Conservation (phyloP, 164 flowering plant species). For the Liriodendron chinense region DNA sequence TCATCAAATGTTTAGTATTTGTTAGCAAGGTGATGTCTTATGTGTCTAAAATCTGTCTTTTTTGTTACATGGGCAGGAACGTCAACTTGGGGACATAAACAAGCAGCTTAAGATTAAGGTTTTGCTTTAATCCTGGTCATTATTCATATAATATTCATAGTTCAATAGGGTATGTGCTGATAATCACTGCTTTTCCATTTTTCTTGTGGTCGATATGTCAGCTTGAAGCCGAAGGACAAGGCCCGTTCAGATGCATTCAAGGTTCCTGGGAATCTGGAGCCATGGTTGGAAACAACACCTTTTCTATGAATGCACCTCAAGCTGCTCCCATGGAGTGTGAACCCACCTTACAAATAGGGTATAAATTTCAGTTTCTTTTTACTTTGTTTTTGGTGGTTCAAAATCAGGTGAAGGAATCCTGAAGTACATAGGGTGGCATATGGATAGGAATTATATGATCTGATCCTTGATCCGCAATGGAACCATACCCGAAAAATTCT, state of each 20-base stretch:
- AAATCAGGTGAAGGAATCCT: not conserved
- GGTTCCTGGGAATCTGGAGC: constrained; percentile 51
- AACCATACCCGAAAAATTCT: no score
- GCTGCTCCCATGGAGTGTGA: constrained; percentile 49
- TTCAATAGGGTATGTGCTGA: not conserved
- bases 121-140: not conserved
- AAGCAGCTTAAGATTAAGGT: constrained; percentile 82
- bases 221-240: constrained; percentile 65
- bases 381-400: not conserved
- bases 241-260: constrained; percentile 36
- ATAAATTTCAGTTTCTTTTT: not conserved
- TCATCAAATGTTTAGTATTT: constrained; percentile 1
- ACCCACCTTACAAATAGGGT: constrained; percentile 84
- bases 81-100: constrained; percentile 85
- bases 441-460: no score
- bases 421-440: no score
- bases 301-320: constrained; percentile 40
- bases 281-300: constrained; percentile 41
- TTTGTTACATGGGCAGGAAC: constrained; percentile 49
- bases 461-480: no score
- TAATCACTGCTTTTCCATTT: not conserved
- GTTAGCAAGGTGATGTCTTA: not conserved
- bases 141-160: not conserved
- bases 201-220: constrained; percentile 20
- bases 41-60: not conserved